Evolutionary conservation across 108 stramenopile genomes (phyloP), one percentile per base, ranked within the genome.

Genomic region (Discostella stelligeroides): DNA sequence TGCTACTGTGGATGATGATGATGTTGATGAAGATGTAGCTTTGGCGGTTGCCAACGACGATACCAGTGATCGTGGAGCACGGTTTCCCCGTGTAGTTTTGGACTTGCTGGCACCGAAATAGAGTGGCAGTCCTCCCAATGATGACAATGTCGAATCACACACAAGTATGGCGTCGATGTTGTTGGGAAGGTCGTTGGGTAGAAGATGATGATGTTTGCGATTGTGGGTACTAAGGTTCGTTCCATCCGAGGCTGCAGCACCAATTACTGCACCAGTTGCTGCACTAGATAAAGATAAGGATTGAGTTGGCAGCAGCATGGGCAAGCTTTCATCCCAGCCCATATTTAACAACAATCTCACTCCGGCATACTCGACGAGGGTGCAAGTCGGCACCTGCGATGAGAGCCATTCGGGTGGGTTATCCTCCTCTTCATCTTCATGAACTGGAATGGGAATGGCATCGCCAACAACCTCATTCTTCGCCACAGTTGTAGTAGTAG

Each of bases 281-380:
- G 25, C 24, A 25, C 1, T 51, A 10, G 50, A 51, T 23, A 21
- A 15, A 8, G 48, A 8, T 15, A 49, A 15, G 17, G 50, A 2
- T 17, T 4, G 2, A 14, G 42, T 41, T 28, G 55, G n/a, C 51
- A 50, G 20, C 39, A 41, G 18, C 43, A 25, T 17, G 27, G 75
- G 75, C 27, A 75, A 57, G 23, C 60, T 65, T 30, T 84, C 85
- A 39, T 83, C 82, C 76, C 84, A 86, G 6, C 94, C 94, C 4
- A 86, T 82, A 60, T 95, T 89, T 40, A 87, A 62, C 49, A 95
- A 54, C 0, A 95, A 71, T 27, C 79, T 63, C 15, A 86, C 76
- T 25, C 86, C 88, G 15, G 85, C 89, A 64, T 91, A 95, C 59
- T 95, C 94, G 3, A 95, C 81, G 18, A 95, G 80, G 7, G 94